These are phyloP conservation scores for Metschnikowia noctiluminum DNA, from an alignment of 805 yeast genomes.

Conservation along the genomic window DNA sequence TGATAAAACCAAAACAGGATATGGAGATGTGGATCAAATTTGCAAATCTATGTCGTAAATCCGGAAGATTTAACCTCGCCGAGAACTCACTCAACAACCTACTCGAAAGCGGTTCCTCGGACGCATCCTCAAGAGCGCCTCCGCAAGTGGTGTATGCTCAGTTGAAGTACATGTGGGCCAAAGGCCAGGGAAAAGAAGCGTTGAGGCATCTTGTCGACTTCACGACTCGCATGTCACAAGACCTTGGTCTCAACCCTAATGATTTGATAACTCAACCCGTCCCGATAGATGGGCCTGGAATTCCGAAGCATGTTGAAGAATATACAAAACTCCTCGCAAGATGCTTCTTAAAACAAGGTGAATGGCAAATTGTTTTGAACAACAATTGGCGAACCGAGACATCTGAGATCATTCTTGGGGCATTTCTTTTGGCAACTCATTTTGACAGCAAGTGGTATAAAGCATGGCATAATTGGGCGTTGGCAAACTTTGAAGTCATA, in stretches of 20 bases:
- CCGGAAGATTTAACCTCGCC: constrained; percentile 88
- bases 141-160: constrained; percentile 98
- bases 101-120: constrained; percentile 68
- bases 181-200: constrained; percentile 85
- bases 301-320: constrained; percentile 72
- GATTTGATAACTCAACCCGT: constrained; percentile 84
- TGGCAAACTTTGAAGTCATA: constrained; percentile 94
- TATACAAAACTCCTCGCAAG: constrained; percentile 85
- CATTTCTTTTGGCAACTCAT: constrained; percentile 90
- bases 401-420: constrained; percentile 83
- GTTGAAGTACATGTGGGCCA: constrained; percentile 94
- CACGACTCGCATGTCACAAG: constrained; percentile 86
- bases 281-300: constrained; percentile 69
- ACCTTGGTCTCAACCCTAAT: constrained; percentile 80
- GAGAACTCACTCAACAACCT: constrained; percentile 84
- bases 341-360: constrained; percentile 96
- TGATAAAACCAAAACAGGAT: constrained; percentile 91
- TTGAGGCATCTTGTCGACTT: constrained; percentile 81
- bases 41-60: constrained; percentile 92
- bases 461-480: constrained; percentile 99
- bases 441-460: constrained; percentile 93
- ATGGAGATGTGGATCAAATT: constrained; percentile 98
- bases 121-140: constrained; percentile 72
- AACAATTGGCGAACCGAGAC: constrained; percentile 74
- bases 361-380: constrained; percentile 89